These are phyloP conservation scores for Pachysandra terminalis DNA, from an alignment of 164 flowering plant species.

Conservation along the genomic window DNA sequence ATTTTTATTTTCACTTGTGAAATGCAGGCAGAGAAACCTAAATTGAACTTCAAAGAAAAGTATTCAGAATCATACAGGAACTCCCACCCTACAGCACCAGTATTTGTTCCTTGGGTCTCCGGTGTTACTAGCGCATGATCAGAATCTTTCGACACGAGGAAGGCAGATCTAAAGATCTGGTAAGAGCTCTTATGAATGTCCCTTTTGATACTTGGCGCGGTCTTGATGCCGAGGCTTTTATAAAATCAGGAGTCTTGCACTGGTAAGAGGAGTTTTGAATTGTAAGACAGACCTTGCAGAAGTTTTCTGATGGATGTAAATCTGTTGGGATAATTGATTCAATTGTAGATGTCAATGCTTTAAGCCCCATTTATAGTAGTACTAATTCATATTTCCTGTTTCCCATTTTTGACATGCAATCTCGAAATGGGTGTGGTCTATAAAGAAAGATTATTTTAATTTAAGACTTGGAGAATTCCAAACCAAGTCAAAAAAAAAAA, in stretches of 20 bases:
- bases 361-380: not conserved
- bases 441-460: too few species aligned
- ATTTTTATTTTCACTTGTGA: conserved; percentile 4
- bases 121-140: conserved; percentile 56
- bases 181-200: not conserved
- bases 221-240: not conserved
- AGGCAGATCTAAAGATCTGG: not conserved
- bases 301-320: conserved; percentile 12
- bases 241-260: not conserved
- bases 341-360: not conserved
- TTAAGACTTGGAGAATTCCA: too few species aligned
- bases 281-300: conserved; percentile 2
- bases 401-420: too few species aligned
- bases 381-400: too few species aligned
- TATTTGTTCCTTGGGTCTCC: conserved; percentile 83
- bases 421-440: too few species aligned
- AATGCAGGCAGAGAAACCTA: conserved; percentile 75
- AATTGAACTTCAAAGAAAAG: conserved; percentile 58
- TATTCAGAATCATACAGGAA: conserved; percentile 75
- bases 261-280: not conserved
- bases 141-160: conserved; percentile 9
- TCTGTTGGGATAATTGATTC: not conserved
- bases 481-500: too few species aligned
- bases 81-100: conserved; percentile 77
- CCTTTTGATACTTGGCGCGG: not conserved